These are phyloP conservation scores for Aspergillus japonicus DNA, from an alignment of 2,329 filamentous ascomycete species.

Conservation along the genomic window DNA sequence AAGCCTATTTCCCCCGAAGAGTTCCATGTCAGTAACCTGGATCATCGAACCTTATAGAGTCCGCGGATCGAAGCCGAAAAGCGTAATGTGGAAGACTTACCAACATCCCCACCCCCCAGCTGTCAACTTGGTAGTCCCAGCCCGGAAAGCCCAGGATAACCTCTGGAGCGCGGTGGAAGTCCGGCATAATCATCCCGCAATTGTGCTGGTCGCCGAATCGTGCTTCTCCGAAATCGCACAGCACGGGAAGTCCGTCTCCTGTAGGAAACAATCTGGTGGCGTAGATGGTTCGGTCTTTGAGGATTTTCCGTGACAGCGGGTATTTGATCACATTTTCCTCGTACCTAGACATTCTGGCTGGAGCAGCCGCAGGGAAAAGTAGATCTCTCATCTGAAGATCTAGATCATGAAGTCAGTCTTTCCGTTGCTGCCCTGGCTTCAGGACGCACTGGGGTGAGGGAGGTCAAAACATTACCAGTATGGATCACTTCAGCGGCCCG, in stretches of 20 bases:
- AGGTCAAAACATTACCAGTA: not conserved
- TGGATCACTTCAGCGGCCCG: not conserved
- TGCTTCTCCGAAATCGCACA: slow-evolving; percentile 6
- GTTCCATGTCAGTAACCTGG: not conserved
- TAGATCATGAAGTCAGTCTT: not conserved
- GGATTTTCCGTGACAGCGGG: slow-evolving; percentile 7
- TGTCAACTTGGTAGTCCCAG: slow-evolving; percentile 47
- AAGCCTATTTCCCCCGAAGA: not conserved
- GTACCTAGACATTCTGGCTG: not conserved
- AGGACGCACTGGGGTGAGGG: not conserved
- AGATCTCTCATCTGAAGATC: slow-evolving; percentile 5
- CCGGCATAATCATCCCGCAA: slow-evolving; percentile 14
- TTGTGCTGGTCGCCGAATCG: slow-evolving; percentile 18
- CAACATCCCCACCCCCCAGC: slow-evolving; percentile 50
- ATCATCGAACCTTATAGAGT: not conserved
- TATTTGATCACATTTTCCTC: not conserved
- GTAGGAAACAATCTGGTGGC: not conserved
- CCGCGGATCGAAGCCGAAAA: not conserved
- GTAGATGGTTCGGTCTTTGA: slow-evolving; percentile 8
- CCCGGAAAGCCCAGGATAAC: slow-evolving; percentile 40
- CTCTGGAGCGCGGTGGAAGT: slow-evolving; percentile 27
- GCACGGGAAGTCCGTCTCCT: slow-evolving; percentile 2
- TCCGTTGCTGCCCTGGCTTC: too few species aligned
- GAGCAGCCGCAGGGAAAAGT: not conserved
- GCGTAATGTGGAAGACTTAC: slow-evolving; percentile 27